Base-by-base conservation (phyloP, 257 asterid species). In the Voacanga thouarsii region DNA sequence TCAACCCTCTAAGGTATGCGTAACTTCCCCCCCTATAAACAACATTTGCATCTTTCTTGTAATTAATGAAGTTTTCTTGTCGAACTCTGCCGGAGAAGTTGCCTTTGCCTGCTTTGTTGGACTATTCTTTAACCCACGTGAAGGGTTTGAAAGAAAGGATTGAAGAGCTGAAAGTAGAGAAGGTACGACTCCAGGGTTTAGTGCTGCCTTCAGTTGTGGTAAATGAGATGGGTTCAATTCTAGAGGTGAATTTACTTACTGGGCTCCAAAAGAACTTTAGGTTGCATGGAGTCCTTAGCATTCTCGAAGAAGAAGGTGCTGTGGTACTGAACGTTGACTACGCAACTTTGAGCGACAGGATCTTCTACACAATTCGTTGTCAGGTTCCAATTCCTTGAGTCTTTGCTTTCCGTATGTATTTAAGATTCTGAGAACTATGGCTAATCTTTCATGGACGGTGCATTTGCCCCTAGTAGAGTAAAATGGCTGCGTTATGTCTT, bases 1-100 rank as follows among this genome's bases (percentile, higher is more conserved):
- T 75, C 70, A 73, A 26, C 47, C 81, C 67, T 7, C 84, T 7
- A 75, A 79, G 88, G 90, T 87, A 76, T n/a, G 11, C 6, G 2
- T 5, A 19, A 47, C 7, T 45, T 51, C 74, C 65, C n/a, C 10
- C n/a, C 33, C 65, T 59, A 59, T 59, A 12, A 15, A 59, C 2
- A 21, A 8, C 33, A 23, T 18, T 19, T 15, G 21, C 21, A 11
- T 53, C n/a, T 53, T 15, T 53, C 12, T 15, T 53, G 21, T 53
- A 18, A 44, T 33, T 44, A 9, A 1, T 16, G 3, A 53, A 53
- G n/a, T 15, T 18, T n/a, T 18, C 5, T 16, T 3, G 6, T 21
- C 16, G 15, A 2, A 2, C 0, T 12, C 55, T 70, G 73, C 56
- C 75, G 83, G 72, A 75, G 51, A 75, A 65, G 56, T 21, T 68